phyloP scores from a whole-genome alignment of 2,329 filamentous ascomycete genomes.

The Chaetomium sp. region DNA sequence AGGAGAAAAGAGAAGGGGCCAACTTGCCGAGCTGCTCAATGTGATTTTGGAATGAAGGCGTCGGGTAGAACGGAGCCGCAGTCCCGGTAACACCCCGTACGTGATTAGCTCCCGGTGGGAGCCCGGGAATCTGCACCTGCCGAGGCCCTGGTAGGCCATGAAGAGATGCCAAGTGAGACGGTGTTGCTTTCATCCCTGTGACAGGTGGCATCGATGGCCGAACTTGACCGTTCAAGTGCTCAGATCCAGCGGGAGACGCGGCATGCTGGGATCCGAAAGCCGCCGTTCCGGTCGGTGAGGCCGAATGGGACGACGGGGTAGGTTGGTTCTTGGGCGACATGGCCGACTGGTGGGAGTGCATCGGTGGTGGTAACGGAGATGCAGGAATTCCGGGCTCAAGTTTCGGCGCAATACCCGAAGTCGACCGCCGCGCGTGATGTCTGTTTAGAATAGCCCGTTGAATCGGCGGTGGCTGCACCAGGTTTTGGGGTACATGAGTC shows the following conservation, averaged over 20 bases:
- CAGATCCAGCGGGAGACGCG: conserved; percentile 42
- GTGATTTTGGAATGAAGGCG: conserved; percentile 84
- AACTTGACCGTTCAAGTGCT: conserved; percentile 32
- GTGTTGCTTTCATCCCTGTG: conserved; percentile 45
- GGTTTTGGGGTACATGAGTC: conserved; percentile 67
- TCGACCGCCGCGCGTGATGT: conserved; percentile 71
- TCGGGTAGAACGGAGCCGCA: conserved; percentile 70
- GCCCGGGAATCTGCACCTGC: conserved; percentile 41
- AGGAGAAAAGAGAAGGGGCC: conserved; percentile 52
- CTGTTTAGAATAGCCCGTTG: conserved; percentile 81
- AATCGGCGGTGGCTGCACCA: conserved; percentile 73
- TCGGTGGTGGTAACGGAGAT: conserved; percentile 48
- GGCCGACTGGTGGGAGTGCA: conserved; percentile 57
- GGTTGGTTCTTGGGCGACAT: conserved; percentile 72
- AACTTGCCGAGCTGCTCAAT: conserved; percentile 94
- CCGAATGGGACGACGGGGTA: conserved; percentile 76
- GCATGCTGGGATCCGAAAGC: conserved; percentile 53
- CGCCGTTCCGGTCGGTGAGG: conserved; percentile 56
- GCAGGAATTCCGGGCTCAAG: conserved; percentile 56
- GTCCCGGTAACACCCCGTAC: conserved; percentile 42
- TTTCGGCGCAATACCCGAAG: conserved; percentile 75
- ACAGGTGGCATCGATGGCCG: conserved; percentile 40
- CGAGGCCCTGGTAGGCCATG: conserved; percentile 37
- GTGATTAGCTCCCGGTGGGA: conserved; percentile 37
- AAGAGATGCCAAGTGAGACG: conserved; percentile 40